Evolutionary conservation across 2,329 filamentous ascomycete species (phyloP).

Genomic region (Xylariaceae sp.): DNA sequence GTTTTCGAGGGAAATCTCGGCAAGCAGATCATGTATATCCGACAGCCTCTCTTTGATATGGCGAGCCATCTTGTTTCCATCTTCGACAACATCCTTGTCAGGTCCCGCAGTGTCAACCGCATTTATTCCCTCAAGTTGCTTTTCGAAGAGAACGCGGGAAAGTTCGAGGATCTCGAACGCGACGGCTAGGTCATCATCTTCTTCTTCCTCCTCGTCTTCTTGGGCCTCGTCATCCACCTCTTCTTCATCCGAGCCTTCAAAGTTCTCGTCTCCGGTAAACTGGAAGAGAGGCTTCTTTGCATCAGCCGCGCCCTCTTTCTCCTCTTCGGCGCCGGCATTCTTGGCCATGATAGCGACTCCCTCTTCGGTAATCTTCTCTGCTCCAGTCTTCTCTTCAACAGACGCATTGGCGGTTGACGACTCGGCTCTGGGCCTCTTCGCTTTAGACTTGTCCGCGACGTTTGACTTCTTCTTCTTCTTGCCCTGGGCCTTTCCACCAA

Average conservation of each 20-base stretch:
- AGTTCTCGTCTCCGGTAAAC: constrained; percentile 93
- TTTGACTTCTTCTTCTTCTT: constrained; percentile 57
- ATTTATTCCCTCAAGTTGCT: constrained; percentile 53
- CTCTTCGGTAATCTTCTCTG: constrained; percentile 53
- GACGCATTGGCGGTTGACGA: constrained; percentile 43
- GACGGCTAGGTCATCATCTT: constrained; percentile 75
- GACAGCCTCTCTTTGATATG: constrained; percentile 85
- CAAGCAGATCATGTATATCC: constrained; percentile 91
- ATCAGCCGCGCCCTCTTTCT: constrained; percentile 45
- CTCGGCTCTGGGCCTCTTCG: constrained; percentile 49
- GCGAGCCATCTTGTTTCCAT: constrained; percentile 50
- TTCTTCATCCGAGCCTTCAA: constrained; percentile 81
- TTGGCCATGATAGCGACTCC: constrained; percentile 52
- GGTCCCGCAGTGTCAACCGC: constrained; percentile 48
- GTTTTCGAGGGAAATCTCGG: constrained; percentile 96
- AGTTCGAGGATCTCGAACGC: constrained; percentile 87
- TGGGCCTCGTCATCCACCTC: constrained; percentile 43
- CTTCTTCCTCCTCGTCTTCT: constrained; percentile 55
- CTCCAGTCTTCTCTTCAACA: constrained; percentile 46
- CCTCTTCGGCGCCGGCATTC: constrained; percentile 48
- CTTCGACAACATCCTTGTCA: constrained; percentile 33
- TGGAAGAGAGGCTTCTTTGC: constrained; percentile 83
- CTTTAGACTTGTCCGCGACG: constrained; percentile 47
- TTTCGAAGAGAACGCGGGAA: constrained; percentile 69
- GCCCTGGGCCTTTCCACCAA: constrained; percentile 77